Evolutionary conservation across 768 basidiomycete genomes (phyloP), one percentile per base, ranked within the genome.

Genomic region (Clathrus columnatus): DNA sequence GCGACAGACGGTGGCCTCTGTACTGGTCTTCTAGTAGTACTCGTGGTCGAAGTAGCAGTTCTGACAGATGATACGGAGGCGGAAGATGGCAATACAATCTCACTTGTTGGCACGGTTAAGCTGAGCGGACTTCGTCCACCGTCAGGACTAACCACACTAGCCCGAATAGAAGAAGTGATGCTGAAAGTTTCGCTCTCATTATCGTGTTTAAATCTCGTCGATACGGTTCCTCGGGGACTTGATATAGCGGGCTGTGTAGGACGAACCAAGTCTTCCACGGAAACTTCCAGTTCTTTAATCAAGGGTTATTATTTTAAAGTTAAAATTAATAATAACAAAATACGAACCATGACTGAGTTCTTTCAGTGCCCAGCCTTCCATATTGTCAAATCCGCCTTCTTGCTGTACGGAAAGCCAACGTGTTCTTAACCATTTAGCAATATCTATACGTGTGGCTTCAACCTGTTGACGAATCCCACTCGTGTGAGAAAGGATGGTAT

Each of bases 361-460:
- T 65, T 91, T 85, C 52, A 94, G 66, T 0, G 87, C 83, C 91
- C 91, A 96, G 4, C 76, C 77, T 48, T 95, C 91, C n/a, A 98
- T 74, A 4, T 70, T 65, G 50, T 86, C 84, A 62, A 97, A 95
- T 0, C 88, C 90, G n/a, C 81, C 80, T 50, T 83, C 82, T 48
- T 85, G 81, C 11, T 85, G 76, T 26, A 92, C 79, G 11, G 73
- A 76, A 45, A 85, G 63, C 91, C 91, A 96, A 4, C 87, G 79
- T 57, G 83, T 82, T 7, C 81, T 80, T 54, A 97, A 78, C 79
- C 88, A 93, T 43, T 73, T 71, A 0, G 89, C 64, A 27, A 93
- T 67, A 41, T 85, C 84, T 56, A 82, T 64, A 24, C 65, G 62
- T 0, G 87, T 76, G 57, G 83, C 77, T 64, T 95, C 91, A 8